Conservation (phyloP, 805 yeast genomes). For the Sungouiozyma intestinalis region DNA sequence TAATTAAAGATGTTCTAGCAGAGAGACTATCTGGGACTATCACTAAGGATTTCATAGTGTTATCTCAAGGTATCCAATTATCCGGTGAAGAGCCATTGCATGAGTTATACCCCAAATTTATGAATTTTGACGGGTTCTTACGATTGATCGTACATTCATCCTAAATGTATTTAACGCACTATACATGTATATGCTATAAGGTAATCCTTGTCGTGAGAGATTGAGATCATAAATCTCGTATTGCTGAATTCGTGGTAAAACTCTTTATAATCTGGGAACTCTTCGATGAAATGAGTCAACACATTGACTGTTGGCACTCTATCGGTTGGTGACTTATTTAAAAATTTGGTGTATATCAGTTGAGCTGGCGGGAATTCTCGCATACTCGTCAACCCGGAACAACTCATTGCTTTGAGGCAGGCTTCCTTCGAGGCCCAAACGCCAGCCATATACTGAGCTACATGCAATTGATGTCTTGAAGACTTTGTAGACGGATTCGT, state of each 20-base stretch:
- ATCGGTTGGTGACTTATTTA: conserved; percentile 10
- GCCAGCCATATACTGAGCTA: conserved; percentile 19
- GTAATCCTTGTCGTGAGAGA: conserved; percentile 26
- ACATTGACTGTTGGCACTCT: conserved; percentile 15
- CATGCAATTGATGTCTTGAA: not conserved
- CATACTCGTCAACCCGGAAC: conserved; percentile 6
- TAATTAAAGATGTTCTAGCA: not conserved
- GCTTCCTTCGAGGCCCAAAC: conserved; percentile 28
- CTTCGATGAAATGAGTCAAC: conserved; percentile 4
- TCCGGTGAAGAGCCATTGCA: conserved; percentile 36
- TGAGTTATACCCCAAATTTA: conserved; percentile 36
- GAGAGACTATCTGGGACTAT: conserved; percentile 34
- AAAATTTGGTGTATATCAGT: conserved; percentile 18
- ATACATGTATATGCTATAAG: conserved; percentile 13
- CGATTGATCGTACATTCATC: conserved; percentile 27
- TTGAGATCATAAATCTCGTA: conserved; percentile 11
- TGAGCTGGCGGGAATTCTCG: conserved; percentile 21
- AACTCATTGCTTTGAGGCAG: conserved; percentile 15
- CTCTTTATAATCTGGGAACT: conserved; percentile 1
- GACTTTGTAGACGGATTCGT: too few species aligned
- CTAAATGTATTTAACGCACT: not conserved
- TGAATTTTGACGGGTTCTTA: conserved; percentile 55
- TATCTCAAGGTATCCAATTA: conserved; percentile 46
- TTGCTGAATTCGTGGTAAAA: conserved; percentile 11
- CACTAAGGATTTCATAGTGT: conserved; percentile 30